Conservation (phyloP, 176 grass and related monocot species). For the Phragmites australis region DNA sequence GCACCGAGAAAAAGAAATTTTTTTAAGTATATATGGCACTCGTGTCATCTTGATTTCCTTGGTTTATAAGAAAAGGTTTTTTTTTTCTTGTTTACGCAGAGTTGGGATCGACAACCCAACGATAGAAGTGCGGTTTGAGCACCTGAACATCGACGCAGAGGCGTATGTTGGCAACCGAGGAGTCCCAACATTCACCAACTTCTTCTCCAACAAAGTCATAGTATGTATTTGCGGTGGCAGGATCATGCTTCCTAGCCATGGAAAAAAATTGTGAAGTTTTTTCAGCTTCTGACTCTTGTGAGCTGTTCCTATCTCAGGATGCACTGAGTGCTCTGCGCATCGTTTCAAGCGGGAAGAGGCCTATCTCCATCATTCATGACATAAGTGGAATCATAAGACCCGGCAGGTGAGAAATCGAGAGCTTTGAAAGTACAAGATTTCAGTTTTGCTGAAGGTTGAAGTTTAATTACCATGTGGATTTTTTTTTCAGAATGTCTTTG, state of each 20-base stretch:
- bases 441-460: background rate
- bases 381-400: slow-evolving; percentile 81
- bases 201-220: slow-evolving; percentile 87
- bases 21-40: background rate
- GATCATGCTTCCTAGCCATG: background rate
- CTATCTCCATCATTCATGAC: slow-evolving; percentile 74
- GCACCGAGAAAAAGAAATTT: background rate
- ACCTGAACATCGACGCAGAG: slow-evolving; percentile 75
- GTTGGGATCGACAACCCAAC: slow-evolving; percentile 93
- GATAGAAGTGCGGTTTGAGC: slow-evolving; percentile 83
- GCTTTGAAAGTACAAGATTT: background rate
- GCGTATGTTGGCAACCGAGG: slow-evolving; percentile 86
- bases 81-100: slow-evolving; percentile 35
- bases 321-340: slow-evolving; percentile 66
- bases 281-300: slow-evolving; percentile 36
- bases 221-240: slow-evolving; percentile 34
- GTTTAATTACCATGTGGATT: background rate
- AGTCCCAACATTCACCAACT: slow-evolving; percentile 83
- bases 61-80: background rate
- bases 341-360: slow-evolving; percentile 66
- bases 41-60: background rate
- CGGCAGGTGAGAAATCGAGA: slow-evolving; percentile 54
- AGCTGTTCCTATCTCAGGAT: slow-evolving; percentile 42
- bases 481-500: slow-evolving; percentile 77
- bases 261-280: background rate